phyloP scores from a whole-genome alignment of 2,329 filamentous ascomycete species.

The Fusarium vanettenii region DNA sequence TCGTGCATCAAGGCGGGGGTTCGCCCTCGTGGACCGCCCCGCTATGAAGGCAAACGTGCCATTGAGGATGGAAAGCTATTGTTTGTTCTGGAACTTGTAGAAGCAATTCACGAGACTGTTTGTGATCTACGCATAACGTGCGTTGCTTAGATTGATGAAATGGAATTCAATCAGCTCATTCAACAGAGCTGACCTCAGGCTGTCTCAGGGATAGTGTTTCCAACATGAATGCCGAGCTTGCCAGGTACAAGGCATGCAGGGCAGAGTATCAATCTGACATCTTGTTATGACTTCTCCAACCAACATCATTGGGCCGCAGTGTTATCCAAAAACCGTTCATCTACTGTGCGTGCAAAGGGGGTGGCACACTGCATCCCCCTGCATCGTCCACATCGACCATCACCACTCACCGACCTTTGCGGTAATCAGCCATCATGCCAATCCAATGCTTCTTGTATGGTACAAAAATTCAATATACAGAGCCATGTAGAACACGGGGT shows the following conservation, averaged over 20 bases:
- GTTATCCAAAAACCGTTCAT: neutral
- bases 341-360: neutral
- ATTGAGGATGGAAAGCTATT: neutral
- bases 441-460: neutral
- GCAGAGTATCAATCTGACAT: neutral
- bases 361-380: neutral
- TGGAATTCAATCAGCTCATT: neutral
- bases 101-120: constrained; percentile 4
- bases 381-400: neutral
- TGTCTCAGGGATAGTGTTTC: neutral
- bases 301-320: neutral
- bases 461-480: constrained; percentile 13
- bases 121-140: neutral
- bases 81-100: neutral
- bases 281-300: neutral
- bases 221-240: neutral
- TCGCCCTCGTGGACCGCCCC: neutral
- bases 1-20: constrained; percentile 1
- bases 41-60: constrained; percentile 9
- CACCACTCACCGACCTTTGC: neutral
- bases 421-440: neutral
- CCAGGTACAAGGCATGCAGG: neutral
- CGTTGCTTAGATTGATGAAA: neutral
- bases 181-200: neutral
- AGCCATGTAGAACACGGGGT: constrained; percentile 40